Percentiles rank a stretch among this genome's conserved stretches.
Evolutionary conservation across 352 stramenopile species (phyloP).

Genomic region (Phytopythium boreale): DNA sequence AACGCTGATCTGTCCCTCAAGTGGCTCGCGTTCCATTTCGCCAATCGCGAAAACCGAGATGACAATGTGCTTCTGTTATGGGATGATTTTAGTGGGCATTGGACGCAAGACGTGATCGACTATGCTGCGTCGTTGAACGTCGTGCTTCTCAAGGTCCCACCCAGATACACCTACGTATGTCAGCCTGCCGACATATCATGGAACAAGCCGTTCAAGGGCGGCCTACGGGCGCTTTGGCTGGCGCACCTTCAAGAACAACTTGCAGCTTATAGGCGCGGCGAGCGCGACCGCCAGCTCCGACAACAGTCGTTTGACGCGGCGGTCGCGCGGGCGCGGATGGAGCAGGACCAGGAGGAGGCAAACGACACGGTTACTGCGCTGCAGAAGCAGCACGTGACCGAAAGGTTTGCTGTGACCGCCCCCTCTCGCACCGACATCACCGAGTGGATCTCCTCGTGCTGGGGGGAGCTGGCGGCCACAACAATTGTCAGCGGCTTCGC

Average conservation of each 20-base stretch:
- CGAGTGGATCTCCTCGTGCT: constrained; percentile 1
- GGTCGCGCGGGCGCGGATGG: not conserved
- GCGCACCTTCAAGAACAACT: constrained; percentile 3
- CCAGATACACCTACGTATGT: constrained; percentile 9
- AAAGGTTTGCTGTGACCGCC: not conserved
- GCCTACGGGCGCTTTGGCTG: constrained; percentile 10
- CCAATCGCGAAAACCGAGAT: constrained; percentile 1
- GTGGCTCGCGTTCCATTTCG: constrained; percentile 11
- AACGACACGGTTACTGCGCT: not conserved
- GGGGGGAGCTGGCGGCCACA: not conserved
- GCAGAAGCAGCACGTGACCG: not conserved
- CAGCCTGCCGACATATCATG: constrained; percentile 10
- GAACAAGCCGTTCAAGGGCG: constrained; percentile 13
- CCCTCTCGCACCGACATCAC: not conserved
- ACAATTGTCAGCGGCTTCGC: constrained; percentile 7
- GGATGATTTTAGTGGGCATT: constrained; percentile 15
- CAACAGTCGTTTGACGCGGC: not conserved
- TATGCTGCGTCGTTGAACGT: constrained; percentile 12
- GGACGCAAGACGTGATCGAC: constrained; percentile 5
- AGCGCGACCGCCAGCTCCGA: not conserved
- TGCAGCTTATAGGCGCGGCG: not conserved
- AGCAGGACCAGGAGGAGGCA: not conserved
- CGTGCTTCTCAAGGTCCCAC: constrained; percentile 3
- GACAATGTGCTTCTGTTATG: constrained; percentile 11
- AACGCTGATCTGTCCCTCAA: constrained; percentile 8